Evolutionary conservation across 148 eudicot species (phyloP).

Genomic region (Suaeda aralocaspica): DNA sequence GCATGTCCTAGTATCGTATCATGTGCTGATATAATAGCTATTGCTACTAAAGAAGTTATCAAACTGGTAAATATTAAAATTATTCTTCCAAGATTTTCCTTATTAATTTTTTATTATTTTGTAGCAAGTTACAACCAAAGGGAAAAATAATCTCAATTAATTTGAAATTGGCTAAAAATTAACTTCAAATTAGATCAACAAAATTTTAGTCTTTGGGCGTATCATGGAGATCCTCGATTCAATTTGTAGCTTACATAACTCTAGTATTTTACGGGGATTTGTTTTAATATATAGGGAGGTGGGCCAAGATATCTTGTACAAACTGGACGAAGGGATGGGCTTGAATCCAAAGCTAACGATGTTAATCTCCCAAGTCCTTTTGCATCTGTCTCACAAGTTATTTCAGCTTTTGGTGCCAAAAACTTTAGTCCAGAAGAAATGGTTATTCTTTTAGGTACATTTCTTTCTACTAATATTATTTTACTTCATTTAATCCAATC

Average conservation of each 20-base stretch:
- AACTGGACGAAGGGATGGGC: slow-evolving; percentile 32
- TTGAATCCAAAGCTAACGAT: neutral
- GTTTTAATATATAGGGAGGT: slow-evolving; percentile 19
- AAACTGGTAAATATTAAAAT: slow-evolving; percentile 6
- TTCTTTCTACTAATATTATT: too few species aligned
- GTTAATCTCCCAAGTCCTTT: slow-evolving; percentile 30
- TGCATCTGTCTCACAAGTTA: neutral
- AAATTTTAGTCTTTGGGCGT: too few species aligned
- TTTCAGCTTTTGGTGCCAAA: slow-evolving; percentile 12
- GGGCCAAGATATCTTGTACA: slow-evolving; percentile 16
- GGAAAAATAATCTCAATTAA: too few species aligned
- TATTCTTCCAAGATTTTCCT: too few species aligned
- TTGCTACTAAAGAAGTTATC: slow-evolving; percentile 22
- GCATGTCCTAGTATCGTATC: slow-evolving; percentile 23
- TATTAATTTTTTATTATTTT: too few species aligned
- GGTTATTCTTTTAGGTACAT: slow-evolving; percentile 25
- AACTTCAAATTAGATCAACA: too few species aligned
- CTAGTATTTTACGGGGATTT: too few species aligned
- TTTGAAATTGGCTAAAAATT: too few species aligned
- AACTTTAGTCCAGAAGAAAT: slow-evolving; percentile 14
- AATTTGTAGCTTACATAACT: too few species aligned
- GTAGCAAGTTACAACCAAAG: too few species aligned
- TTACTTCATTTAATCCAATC: too few species aligned
- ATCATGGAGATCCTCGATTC: too few species aligned
- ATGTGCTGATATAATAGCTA: slow-evolving; percentile 27